Base-by-base conservation (phyloP, 768 basidiomycete species). In the Termitomyces heimii region DNA sequence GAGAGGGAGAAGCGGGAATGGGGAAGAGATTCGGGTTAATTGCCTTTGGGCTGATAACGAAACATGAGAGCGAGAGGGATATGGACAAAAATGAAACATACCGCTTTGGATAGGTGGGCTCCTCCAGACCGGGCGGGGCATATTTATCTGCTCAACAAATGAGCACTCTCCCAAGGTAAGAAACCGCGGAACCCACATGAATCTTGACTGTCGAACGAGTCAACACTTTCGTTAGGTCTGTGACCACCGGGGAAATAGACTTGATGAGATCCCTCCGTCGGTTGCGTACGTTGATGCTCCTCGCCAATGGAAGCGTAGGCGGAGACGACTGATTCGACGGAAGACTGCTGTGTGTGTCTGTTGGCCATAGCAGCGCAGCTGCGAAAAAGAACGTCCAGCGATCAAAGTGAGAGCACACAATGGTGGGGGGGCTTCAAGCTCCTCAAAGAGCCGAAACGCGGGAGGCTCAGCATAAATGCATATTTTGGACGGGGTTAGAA, bases 301-400 rank as follows among this genome's bases (percentile, higher is more conserved):
- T 60, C 63, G 47, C 56, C 48, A 44, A 45, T 54, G 40, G 61
- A 64, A 26, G 51, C 39, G 9, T 40, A 61, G 57, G 53, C 48
- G 2, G 61, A 62, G 61, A 62, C 65, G 60, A 64, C 62, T 64
- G 65, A 66, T 66, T 66, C 65, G 65, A 64, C 63, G 65, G 65
- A 64, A 60, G 63, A 56, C 61, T 66, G 65, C 61, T 63, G 61
- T 62, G 56, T 46, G 61, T 66, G 60, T 62, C 58, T 60, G 53
- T 53, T 52, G 56, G 60, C 58, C 63, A 66, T 65, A 45, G 60
- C 54, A 57, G 65, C 63, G 63, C 63, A 64, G 63, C 65, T 64
- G 65, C 65, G 65, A 64, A 64, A 40, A 60, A 57, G 59, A 54
- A 66, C 65, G 65, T 63, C 63, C 65, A 64, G 65, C 65, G 65